A percentile compares a stretch with the other conserved stretches of the same genome.
Evolutionary conservation across 2,329 filamentous ascomycete species (phyloP).

Genomic region (Beauveria caledonica): DNA sequence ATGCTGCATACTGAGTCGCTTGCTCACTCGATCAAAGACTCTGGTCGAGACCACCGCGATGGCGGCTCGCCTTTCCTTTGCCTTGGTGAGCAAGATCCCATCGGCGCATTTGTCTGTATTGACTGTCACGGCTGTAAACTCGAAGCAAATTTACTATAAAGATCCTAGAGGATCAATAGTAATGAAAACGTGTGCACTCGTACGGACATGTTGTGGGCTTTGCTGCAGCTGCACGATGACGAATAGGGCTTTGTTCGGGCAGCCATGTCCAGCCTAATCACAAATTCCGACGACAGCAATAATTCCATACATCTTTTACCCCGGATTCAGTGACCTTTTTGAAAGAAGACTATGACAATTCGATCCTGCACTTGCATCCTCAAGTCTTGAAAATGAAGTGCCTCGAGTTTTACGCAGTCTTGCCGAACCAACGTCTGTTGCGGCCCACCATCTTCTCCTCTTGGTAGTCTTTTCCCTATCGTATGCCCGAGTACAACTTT

Average conservation of each 20-base stretch:
- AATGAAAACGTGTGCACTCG: background rate
- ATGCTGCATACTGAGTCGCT: constrained; percentile 40
- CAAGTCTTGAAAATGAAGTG: background rate
- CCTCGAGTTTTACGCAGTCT: background rate
- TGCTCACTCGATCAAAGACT: constrained; percentile 42
- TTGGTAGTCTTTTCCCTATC: background rate
- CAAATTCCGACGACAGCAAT: background rate
- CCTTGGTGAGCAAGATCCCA: background rate
- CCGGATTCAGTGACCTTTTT: too few species aligned
- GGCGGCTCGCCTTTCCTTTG: background rate
- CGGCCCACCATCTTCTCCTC: background rate
- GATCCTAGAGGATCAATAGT: background rate
- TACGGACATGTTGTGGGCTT: background rate
- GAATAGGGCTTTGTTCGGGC: background rate
- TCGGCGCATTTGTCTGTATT: background rate
- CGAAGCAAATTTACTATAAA: background rate
- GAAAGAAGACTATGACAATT: too few species aligned
- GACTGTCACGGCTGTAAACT: too few species aligned
- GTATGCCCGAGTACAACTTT: background rate
- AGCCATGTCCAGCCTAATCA: background rate
- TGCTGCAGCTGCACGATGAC: background rate
- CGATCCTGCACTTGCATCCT: too few species aligned
- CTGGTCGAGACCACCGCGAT: constrained; percentile 42
- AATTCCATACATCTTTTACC: too few species aligned
- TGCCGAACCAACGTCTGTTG: background rate